Base-by-base conservation (phyloP, 768 basidiomycete genomes). In the Mycena floridula region DNA sequence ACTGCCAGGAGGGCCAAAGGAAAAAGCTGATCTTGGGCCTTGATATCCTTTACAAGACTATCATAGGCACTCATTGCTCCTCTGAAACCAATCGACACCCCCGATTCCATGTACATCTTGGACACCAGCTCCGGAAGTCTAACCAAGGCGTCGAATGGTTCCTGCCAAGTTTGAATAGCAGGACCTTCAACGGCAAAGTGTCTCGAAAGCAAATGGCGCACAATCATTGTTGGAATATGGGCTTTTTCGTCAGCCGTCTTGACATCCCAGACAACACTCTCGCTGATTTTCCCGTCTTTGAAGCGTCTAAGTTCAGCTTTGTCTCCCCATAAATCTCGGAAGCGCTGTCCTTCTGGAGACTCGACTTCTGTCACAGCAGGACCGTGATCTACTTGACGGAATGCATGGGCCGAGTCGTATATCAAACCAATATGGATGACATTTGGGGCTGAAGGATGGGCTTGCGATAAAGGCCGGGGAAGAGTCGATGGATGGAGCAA, bases 241-340 rank as follows among this genome's bases (percentile, higher is more conserved):
- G 81, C 71, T 22, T 89, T 82, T 48, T 92, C 89, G 42, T 95
- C 91, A 0, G 76, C 73, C 3, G 79, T 84, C 48, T 78, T 75
- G 7, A 90, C 79, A 16, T 96, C 86, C 96, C 96, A 99, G 3
- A 98, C 93, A n/a, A 97, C 91, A 52, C 87, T 90, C 62, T 97
- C 92, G 5, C 77, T 58, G 49, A 98, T 97, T 15, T 85, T 76
- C 1, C 95, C 95, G 54, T 99, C 94, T 62, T 97, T 94, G 72
- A 99, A 99, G 28, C 94, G 78, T 5, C 96, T 77, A 15, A 97
- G 69, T 57, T 98, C 95, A 0, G 93, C 83, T 61, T 92, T 95
- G 28, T 77, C 68, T 0, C 94, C 95, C 96, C 96, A 99, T 52
- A 98, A 69, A 5, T 79, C 74, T 20, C 84, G 79, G 72, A 96